phyloP scores from a whole-genome alignment of 202 grass and related monocot species.

The Cymbopogon flexuosus region DNA sequence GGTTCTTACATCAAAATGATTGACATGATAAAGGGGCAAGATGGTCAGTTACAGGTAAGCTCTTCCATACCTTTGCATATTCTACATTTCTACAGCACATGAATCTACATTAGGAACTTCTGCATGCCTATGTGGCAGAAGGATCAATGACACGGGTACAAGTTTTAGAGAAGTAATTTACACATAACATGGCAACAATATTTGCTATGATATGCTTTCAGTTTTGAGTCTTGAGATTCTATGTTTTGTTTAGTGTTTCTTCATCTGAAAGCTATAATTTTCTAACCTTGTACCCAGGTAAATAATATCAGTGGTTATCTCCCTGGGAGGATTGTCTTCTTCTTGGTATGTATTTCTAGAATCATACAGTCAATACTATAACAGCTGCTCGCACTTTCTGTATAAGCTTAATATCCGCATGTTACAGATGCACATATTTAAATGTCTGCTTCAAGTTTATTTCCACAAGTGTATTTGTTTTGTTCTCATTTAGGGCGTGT shows the following conservation, averaged over 20 bases:
- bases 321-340: slow-evolving; percentile 94
- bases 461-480: not conserved
- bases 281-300: slow-evolving; percentile 53
- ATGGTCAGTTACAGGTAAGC: slow-evolving; percentile 87
- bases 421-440: not conserved
- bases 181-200: not conserved
- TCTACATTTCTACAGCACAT: not conserved
- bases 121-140: not conserved
- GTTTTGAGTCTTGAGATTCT: not conserved
- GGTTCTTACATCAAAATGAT: slow-evolving; percentile 99
- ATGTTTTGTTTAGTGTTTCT: slow-evolving; percentile 21
- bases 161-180: slow-evolving; percentile 8
- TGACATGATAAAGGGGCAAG: slow-evolving; percentile 88
- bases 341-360: slow-evolving; percentile 62
- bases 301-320: slow-evolving; percentile 99
- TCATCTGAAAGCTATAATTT: slow-evolving; percentile 19
- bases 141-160: not conserved
- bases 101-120: not conserved
- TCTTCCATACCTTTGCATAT: slow-evolving; percentile 11
- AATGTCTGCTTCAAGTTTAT: slow-evolving; percentile 1
- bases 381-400: slow-evolving; percentile 10
- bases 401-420: slow-evolving; percentile 1
- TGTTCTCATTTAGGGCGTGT: too few relatives aligned
- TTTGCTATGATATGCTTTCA: slow-evolving; percentile 8
- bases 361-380: not conserved